A percentile compares a stretch with the other conserved stretches of the same genome.
Evolutionary conservation across 2,329 filamentous ascomycete species (phyloP).

Genomic region (Tolypocladium endophyticum): DNA sequence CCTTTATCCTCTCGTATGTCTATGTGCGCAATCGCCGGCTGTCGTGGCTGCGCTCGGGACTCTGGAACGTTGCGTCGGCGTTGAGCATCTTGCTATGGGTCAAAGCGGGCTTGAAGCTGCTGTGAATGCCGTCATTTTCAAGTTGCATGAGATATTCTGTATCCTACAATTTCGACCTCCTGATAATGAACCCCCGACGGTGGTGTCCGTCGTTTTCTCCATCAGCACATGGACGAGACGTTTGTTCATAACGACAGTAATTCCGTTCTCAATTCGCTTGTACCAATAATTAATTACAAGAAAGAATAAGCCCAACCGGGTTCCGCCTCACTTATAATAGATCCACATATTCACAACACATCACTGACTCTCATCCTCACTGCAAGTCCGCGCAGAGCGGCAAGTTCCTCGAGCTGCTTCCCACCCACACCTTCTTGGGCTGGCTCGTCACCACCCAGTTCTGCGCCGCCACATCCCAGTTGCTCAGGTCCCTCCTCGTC

Average conservation of each 20-base stretch:
- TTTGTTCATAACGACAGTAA: not conserved
- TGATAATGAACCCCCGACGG: too few relatives aligned
- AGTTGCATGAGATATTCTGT: too few relatives aligned
- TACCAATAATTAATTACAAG: not conserved
- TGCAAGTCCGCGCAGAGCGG: slow-evolving; percentile 22
- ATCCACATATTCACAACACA: too few relatives aligned
- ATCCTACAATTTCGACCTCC: too few relatives aligned
- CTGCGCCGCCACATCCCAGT: slow-evolving; percentile 72
- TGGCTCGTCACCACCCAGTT: slow-evolving; percentile 62
- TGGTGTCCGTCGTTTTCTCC: too few relatives aligned
- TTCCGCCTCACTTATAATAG: too few relatives aligned
- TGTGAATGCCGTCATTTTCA: not conserved
- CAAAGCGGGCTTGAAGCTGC: slow-evolving; percentile 23
- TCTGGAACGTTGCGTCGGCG: slow-evolving; percentile 25
- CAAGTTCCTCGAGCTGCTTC: slow-evolving; percentile 44
- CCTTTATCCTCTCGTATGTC: slow-evolving; percentile 33
- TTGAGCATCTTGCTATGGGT: slow-evolving; percentile 28
- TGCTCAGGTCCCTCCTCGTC: slow-evolving; percentile 72
- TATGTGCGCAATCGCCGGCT: slow-evolving; percentile 27
- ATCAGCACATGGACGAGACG: not conserved
- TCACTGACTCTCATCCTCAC: not conserved
- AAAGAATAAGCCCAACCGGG: too few relatives aligned
- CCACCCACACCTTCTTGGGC: slow-evolving; percentile 44
- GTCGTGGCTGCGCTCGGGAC: slow-evolving; percentile 24
- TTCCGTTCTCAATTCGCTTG: not conserved